Percentiles rank a stretch among this genome's conserved stretches.
Evolutionary conservation across 2,329 filamentous ascomycete species (phyloP).

Genomic region (Hypocreales sp.): DNA sequence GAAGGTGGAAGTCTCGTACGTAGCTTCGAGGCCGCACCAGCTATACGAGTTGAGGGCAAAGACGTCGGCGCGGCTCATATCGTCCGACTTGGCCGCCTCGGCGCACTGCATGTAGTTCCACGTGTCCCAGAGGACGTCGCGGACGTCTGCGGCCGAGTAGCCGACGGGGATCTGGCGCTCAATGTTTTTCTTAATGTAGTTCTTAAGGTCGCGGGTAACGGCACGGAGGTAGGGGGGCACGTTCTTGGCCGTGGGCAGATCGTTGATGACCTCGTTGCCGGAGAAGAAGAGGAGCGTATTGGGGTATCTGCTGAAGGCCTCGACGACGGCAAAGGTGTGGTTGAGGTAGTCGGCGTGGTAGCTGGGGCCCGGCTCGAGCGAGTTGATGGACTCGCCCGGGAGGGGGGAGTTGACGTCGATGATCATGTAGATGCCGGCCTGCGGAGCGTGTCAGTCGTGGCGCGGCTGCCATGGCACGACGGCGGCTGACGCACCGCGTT

Average conservation of each 20-base stretch:
- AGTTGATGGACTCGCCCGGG: slow-evolving; percentile 39
- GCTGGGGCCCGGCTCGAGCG: slow-evolving; percentile 37
- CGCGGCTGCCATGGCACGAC: neutral
- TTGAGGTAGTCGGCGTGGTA: slow-evolving; percentile 48
- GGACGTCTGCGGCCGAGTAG: slow-evolving; percentile 70
- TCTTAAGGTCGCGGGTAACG: slow-evolving; percentile 66
- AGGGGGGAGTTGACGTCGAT: slow-evolving; percentile 54
- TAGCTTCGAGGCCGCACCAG: slow-evolving; percentile 49
- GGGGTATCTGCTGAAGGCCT: slow-evolving; percentile 51
- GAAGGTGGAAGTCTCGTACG: slow-evolving; percentile 47
- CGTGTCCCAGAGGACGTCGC: slow-evolving; percentile 54
- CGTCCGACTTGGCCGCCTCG: slow-evolving; percentile 32
- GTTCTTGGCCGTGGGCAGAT: slow-evolving; percentile 38
- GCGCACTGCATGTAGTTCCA: slow-evolving; percentile 64
- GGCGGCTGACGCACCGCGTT: slow-evolving; percentile 31
- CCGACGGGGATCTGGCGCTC: slow-evolving; percentile 59
- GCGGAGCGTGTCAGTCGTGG: slow-evolving; percentile 1
- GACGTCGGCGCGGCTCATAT: slow-evolving; percentile 53
- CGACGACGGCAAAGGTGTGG: slow-evolving; percentile 50
- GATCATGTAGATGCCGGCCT: slow-evolving; percentile 54
- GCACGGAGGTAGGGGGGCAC: slow-evolving; percentile 61
- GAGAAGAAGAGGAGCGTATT: slow-evolving; percentile 63
- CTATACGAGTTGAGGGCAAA: slow-evolving; percentile 64
- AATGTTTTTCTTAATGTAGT: slow-evolving; percentile 58
- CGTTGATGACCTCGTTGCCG: slow-evolving; percentile 65